Percentiles rank a stretch among this genome's conserved stretches.
These are phyloP conservation scores for Capsicum rhomboideum DNA, from an alignment of 257 asterid species.

Conservation along the genomic window DNA sequence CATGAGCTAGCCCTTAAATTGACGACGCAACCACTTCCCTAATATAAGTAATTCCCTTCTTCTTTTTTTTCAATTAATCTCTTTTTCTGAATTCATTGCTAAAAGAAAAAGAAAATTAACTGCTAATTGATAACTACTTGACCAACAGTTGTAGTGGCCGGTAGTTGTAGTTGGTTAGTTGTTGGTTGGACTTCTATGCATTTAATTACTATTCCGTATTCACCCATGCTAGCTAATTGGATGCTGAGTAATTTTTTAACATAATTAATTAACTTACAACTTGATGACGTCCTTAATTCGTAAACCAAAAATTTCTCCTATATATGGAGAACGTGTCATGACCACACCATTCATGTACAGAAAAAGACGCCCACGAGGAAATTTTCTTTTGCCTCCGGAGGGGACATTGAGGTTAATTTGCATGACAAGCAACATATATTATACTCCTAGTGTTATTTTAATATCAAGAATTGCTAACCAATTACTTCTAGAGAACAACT, in stretches of 20 bases:
- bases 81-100: too few relatives aligned
- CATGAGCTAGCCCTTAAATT: conserved; percentile 38
- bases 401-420: neutral
- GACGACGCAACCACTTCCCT: conserved; percentile 53
- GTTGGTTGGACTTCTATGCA: neutral
- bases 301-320: neutral
- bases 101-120: neutral
- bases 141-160: neutral
- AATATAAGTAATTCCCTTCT: conserved; percentile 6
- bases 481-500: neutral
- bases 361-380: neutral
- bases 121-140: neutral
- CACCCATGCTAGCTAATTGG: neutral
- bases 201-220: neutral
- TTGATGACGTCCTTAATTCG: neutral
- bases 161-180: conserved; percentile 8
- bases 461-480: neutral
- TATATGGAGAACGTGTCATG: neutral
- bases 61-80: neutral
- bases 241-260: neutral
- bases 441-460: neutral
- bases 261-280: neutral
- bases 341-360: neutral
- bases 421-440: neutral
- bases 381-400: neutral